These are phyloP conservation scores for Pseudogymnoascus sp. DNA, from an alignment of 2,329 filamentous ascomycete genomes.

Conservation along the genomic window DNA sequence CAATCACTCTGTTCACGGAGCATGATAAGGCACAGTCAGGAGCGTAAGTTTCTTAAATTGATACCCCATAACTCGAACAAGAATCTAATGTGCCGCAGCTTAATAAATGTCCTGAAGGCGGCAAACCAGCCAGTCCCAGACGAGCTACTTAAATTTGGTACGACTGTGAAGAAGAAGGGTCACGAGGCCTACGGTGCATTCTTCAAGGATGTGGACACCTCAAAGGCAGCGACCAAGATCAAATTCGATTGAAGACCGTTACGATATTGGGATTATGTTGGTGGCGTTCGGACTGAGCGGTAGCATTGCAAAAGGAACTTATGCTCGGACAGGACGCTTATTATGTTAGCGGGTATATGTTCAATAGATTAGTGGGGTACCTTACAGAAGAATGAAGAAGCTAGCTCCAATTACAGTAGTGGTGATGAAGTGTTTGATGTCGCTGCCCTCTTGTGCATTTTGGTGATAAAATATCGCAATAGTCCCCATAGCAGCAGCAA, in stretches of 20 bases:
- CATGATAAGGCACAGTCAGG: slow-evolving; percentile 89
- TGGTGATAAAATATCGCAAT: slow-evolving; percentile 31
- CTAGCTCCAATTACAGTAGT: slow-evolving; percentile 1
- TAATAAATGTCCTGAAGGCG: slow-evolving; percentile 92
- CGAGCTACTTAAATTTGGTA: slow-evolving; percentile 87
- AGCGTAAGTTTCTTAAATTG: slow-evolving; percentile 50
- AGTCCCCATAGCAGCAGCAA: slow-evolving; percentile 37
- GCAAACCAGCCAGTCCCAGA: slow-evolving; percentile 88
- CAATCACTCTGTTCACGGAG: slow-evolving; percentile 90
- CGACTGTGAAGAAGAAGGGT: slow-evolving; percentile 97
- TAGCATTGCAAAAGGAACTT: slow-evolving; percentile 45
- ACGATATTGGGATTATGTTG: slow-evolving; percentile 15
- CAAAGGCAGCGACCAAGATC: slow-evolving; percentile 82
- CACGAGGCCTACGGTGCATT: slow-evolving; percentile 94
- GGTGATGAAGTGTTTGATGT: not conserved
- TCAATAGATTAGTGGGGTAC: slow-evolving; percentile 25
- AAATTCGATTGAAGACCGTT: slow-evolving; percentile 59
- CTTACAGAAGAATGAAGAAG: slow-evolving; percentile 16
- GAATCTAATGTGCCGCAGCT: slow-evolving; percentile 34
- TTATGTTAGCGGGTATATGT: slow-evolving; percentile 14
- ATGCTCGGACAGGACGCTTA: slow-evolving; percentile 46
- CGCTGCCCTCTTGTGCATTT: not conserved
- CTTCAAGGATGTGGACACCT: slow-evolving; percentile 81
- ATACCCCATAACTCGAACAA: not conserved
- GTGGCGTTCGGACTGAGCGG: slow-evolving; percentile 26